A percentile compares a stretch with the other conserved stretches of the same genome.
Evolutionary conservation across 2,329 filamentous ascomycete species (phyloP).

Genomic region (Trichophyton simii): DNA sequence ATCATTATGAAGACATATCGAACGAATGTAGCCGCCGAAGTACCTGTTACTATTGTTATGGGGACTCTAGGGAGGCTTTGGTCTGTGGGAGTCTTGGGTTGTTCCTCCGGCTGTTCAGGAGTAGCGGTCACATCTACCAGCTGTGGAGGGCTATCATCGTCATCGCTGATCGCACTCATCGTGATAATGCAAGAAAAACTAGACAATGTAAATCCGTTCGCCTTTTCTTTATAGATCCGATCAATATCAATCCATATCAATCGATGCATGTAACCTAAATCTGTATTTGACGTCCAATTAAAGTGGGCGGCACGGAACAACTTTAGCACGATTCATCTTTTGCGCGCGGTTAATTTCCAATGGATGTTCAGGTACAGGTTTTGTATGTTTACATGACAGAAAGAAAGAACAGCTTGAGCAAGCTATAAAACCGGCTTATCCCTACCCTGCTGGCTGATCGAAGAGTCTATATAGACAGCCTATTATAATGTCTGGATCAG

Average conservation of each 20-base stretch:
- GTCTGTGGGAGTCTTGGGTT: constrained; percentile 19
- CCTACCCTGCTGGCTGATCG: background rate
- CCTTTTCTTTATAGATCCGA: too few species aligned
- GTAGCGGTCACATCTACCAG: constrained; percentile 29
- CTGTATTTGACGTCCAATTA: background rate
- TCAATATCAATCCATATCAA: too few species aligned
- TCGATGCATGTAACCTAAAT: too few species aligned
- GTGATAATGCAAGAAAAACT: background rate
- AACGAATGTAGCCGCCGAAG: background rate
- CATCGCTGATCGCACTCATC: constrained; percentile 10
- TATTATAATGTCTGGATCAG: constrained; percentile 33
- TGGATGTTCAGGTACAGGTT: background rate
- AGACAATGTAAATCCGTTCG: background rate
- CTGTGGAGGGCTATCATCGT: constrained; percentile 34
- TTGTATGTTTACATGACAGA: background rate
- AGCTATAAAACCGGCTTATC: background rate
- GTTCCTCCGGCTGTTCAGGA: constrained; percentile 15
- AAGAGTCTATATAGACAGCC: background rate
- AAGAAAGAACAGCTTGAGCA: background rate
- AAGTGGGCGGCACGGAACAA: constrained; percentile 2
- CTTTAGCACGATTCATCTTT: background rate
- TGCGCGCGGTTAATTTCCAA: background rate
- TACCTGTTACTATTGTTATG: constrained; percentile 41
- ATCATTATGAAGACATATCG: background rate
- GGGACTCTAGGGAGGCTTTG: constrained; percentile 31